Conservation (phyloP, 169 alveolate species). For the Fabrea salina region DNA sequence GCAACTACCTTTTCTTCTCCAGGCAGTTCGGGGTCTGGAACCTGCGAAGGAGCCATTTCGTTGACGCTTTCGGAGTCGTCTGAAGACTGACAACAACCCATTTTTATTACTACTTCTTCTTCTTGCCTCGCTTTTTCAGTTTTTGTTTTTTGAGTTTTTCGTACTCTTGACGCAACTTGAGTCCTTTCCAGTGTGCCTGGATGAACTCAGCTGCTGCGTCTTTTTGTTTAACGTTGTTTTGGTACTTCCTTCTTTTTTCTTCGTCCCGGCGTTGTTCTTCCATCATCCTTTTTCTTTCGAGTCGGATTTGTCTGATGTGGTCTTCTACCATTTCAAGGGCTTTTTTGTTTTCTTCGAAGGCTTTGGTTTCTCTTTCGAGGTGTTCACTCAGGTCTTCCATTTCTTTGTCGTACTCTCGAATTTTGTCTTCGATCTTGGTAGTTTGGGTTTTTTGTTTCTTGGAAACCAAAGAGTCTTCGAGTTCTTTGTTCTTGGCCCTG, state of each 20-base stretch:
- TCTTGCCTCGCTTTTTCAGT: conserved; percentile 13
- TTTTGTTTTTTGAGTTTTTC: conserved; percentile 19
- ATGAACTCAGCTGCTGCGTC: conserved; percentile 3
- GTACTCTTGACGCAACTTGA: conserved; percentile 7
- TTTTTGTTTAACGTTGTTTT: background rate
- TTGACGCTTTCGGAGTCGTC: too few species aligned
- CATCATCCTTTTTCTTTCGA: background rate
- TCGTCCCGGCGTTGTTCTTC: conserved; percentile 19
- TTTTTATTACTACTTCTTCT: background rate
- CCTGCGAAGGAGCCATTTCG: too few species aligned
- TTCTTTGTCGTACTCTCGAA: conserved; percentile 23
- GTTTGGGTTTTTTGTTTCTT: background rate
- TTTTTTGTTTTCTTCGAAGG: background rate
- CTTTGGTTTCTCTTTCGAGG: conserved; percentile 6
- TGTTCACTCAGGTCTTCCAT: conserved; percentile 10
- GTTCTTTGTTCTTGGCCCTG: background rate
- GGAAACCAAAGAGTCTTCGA: conserved; percentile 3
- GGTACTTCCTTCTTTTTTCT: background rate
- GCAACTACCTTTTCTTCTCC: conserved; percentile 1
- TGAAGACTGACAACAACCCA: too few species aligned
- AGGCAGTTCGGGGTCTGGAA: background rate
- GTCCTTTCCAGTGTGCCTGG: conserved; percentile 31
- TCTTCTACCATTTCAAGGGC: conserved; percentile 2
- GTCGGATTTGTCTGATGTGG: background rate
- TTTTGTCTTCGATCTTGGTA: background rate